Percentiles rank a stretch among this genome's conserved stretches.
Conservation (phyloP, 2,329 filamentous ascomycete genomes). For the Hysterium pulicare region DNA sequence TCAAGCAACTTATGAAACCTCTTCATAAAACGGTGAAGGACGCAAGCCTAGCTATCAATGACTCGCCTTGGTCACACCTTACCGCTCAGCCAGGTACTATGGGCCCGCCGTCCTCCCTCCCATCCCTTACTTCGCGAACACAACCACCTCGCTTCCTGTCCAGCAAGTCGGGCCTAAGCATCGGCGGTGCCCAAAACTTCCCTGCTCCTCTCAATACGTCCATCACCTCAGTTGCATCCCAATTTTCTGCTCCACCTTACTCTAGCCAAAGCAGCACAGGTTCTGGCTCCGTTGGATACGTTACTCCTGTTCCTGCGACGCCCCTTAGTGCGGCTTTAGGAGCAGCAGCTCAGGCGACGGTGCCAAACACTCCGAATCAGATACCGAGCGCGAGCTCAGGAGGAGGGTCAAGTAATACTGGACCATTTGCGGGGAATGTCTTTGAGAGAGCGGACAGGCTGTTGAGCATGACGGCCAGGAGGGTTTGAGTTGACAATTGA, state of each 20-base stretch:
- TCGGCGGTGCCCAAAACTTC: constrained; percentile 22
- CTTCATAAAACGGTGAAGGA: constrained; percentile 82
- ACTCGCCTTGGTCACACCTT: constrained; percentile 61
- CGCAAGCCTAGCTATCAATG: constrained; percentile 68
- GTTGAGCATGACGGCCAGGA: constrained; percentile 27
- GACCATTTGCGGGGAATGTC: constrained; percentile 21
- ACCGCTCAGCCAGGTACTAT: constrained; percentile 29
- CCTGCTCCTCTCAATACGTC: constrained; percentile 37
- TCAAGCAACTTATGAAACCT: constrained; percentile 70
- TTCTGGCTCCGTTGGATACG: constrained; percentile 42
- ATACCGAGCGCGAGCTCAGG: not conserved
- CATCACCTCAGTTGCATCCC: constrained; percentile 26
- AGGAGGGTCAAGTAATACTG: constrained; percentile 17
- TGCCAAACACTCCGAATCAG: constrained; percentile 57
- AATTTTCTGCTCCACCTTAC: constrained; percentile 25
- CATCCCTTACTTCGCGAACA: constrained; percentile 33
- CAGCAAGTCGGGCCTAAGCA: constrained; percentile 5
- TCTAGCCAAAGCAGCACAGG: constrained; percentile 22
- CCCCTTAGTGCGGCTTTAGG: constrained; percentile 86
- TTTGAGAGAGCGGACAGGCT: constrained; percentile 35
- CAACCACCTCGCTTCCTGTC: constrained; percentile 30
- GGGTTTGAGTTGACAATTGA: constrained; percentile 19
- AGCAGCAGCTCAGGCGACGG: constrained; percentile 84
- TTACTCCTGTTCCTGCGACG: constrained; percentile 70
- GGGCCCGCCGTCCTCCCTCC: constrained; percentile 27